phyloP scores from a whole-genome alignment of 2,329 filamentous ascomycete species.

The Juglanconis juglandina region DNA sequence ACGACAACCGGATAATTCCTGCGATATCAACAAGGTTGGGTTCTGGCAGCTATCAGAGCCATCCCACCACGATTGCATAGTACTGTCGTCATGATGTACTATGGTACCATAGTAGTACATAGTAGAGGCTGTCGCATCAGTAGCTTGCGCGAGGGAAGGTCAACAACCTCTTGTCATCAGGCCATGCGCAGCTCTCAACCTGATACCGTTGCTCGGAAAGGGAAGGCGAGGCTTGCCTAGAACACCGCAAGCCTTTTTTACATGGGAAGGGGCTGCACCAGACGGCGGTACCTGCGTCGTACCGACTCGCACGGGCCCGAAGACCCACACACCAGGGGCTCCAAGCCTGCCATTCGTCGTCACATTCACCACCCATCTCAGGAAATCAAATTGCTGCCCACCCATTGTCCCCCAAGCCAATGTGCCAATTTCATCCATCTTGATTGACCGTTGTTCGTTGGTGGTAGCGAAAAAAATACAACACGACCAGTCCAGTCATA shows the following conservation, averaged over 20 bases:
- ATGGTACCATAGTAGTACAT: no score
- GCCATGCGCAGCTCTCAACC: no score
- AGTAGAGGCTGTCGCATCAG: no score
- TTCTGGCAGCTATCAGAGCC: no score
- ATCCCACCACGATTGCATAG: no score
- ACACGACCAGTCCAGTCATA: neutral
- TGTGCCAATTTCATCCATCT: neutral
- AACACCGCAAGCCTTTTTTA: no score
- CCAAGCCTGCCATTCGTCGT: neutral
- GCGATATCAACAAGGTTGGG: neutral
- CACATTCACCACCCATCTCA: neutral
- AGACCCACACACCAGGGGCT: neutral
- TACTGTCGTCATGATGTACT: no score
- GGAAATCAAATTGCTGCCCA: neutral
- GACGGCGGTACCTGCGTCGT: neutral
- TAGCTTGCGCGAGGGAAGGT: no score
- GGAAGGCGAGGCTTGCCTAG: no score
- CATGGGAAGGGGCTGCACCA: no score
- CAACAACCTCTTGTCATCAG: no score
- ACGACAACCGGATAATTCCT: neutral
- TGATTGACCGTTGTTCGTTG: neutral
- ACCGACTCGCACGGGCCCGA: neutral
- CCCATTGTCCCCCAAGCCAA: neutral
- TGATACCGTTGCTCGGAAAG: no score
- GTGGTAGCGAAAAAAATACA: neutral